Evolutionary conservation across 192 early-diverging fungal species (phyloP), one percentile per base, ranked within the genome.

Genomic region (Coemansia sp.): DNA sequence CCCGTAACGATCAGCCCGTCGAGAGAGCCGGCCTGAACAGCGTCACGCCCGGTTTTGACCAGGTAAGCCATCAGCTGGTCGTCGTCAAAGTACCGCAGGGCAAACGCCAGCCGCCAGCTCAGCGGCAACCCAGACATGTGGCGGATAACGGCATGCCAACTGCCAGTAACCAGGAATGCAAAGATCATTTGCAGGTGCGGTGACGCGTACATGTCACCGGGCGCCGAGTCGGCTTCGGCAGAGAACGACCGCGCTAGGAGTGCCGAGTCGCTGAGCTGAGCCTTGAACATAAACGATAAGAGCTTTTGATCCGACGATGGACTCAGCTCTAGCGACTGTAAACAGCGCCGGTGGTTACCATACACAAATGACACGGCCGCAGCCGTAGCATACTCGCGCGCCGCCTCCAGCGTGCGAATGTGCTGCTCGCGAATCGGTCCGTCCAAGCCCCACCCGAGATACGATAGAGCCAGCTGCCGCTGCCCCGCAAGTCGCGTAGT

Each of bases 161-260:
- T 84, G 27, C 89, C 89, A 1, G 89, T 90, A 10, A 92, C 85
- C 64, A 98, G 86, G 47, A 94, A 90, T 39, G 89, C 88, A 73
- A 99, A 98, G 5, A 99, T 94, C 38, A 93, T 90, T 39, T 90
- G 78, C 56, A 98, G 70, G 62, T 97, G 93, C 18, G 96, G 92
- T 55, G 70, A 75, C 15, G 20, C 18, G 37, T 75, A 83, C 69
- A 83, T 82, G 38, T 72, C 85, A 32, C 44, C 62, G 27, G 56
- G 73, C 45, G 44, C 61, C 24, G 64, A 59, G 16, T 53, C 45
- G 16, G 20, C 45, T 16, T 53, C 61, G n/a, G 24, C 66, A 20
- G 49, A 34, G 56, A 44, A 44, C 41, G 60, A 82, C 49, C 63
- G 83, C 78, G 29, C 89, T 87, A 27, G 91, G 37, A 91, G 74